Base-by-base conservation (phyloP, 306 rosid species). In the Prunus mira region DNA sequence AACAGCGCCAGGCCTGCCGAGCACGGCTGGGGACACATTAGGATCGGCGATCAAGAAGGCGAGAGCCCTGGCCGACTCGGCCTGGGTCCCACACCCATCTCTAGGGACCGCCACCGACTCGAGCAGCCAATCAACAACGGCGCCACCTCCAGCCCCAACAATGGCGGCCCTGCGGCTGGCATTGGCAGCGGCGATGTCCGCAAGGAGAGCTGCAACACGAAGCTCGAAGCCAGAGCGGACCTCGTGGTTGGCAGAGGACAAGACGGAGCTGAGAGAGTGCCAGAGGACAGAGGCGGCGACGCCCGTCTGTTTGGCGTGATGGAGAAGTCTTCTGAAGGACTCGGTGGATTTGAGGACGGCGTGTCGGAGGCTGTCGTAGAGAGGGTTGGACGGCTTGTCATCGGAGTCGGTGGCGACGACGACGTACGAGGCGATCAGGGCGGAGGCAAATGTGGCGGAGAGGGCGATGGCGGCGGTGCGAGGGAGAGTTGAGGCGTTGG, bases 51-150 rank as follows among this genome's bases (percentile, higher is more conserved):
- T 89, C 84, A 95, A 84, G 86, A 89, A 90, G 7, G 99, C 92
- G 18, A 95, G 88, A 51, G 99, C 99, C 56, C 99, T 95, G 9
- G 99, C 97, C 12, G 97, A 85, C 87, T 95, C 99, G 14, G 92
- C 93, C 86, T 95, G 99, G 19, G 91, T 82, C 58, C 92, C 93
- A 24, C 78, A 81, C 14, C 88, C 96, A 24, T 91, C 90, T 69
- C 86, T 84, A 12, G 85, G 87, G 34, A 80, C 89, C n/a, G 99
- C 88, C 58, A 92, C 97, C 62, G 99, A 90, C 64, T 90, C 96
- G 11, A 95, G 88, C 73, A 95, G 77, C 99, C 99, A 95, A 76
- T 95, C 99, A 18, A 92, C 91, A 6, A 95, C 99, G 32, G 91
- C 97, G 17, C 99, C 99, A 0, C 93, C 89, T 3, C 97, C 99